phyloP scores from a whole-genome alignment of 2,329 filamentous ascomycete species.

The Phaeoacremonium minimum region DNA sequence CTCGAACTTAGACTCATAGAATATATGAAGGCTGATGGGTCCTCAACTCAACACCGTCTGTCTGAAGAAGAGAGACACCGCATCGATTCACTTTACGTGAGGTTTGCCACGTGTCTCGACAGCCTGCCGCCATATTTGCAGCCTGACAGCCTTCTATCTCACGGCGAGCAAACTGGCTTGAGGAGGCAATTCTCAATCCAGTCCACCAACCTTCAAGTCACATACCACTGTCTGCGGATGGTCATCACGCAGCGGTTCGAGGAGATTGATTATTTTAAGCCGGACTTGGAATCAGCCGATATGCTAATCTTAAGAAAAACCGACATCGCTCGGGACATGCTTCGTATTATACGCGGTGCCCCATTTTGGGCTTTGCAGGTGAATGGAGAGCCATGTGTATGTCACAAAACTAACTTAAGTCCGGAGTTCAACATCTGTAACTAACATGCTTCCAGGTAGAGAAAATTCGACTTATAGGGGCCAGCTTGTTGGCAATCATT shows the following conservation, averaged over 20 bases:
- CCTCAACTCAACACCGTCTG: no score
- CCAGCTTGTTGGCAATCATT: constrained; percentile 30
- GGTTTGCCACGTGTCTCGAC: no score
- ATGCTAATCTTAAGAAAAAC: constrained; percentile 26
- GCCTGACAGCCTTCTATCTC: no score
- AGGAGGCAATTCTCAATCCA: no score
- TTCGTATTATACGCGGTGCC: constrained; percentile 31
- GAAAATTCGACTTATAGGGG: constrained; percentile 32
- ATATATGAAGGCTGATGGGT: no score
- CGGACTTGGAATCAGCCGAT: no score
- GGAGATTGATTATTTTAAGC: constrained; percentile 9
- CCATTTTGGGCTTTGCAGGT: constrained; percentile 36
- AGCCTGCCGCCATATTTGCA: no score
- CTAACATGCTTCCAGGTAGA: constrained; percentile 33
- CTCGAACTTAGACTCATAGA: constrained; percentile 28
- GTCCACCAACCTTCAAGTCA: constrained; percentile 33
- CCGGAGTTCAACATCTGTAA: no score
- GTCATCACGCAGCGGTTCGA: constrained; percentile 25
- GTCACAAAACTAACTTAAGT: no score
- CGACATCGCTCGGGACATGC: constrained; percentile 37
- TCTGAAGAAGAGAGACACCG: no score
- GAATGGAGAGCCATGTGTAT: constrained; percentile 33
- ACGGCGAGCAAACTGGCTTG: no score
- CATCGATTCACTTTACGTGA: no score
- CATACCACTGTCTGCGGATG: constrained; percentile 34